Base-by-base conservation (phyloP, 2,329 filamentous ascomycete species). In the Botrytis squamosa region DNA sequence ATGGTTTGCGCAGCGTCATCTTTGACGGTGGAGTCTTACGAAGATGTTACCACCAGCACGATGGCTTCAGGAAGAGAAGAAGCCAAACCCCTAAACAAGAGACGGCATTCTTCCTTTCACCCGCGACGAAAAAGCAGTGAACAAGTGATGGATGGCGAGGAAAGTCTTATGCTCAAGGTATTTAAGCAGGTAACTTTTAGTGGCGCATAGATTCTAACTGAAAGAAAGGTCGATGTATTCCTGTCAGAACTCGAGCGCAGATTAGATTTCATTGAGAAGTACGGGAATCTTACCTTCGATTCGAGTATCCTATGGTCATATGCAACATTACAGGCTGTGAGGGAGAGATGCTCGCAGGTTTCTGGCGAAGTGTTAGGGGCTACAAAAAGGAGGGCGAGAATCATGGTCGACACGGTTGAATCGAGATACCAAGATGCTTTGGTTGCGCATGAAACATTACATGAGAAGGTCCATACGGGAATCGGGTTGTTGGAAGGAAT, bases 351-450 rank as follows among this genome's bases (percentile, higher is more conserved):
- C 83, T 94, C 93, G 57, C 90, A 95, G 76, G 94, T 95, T 33
- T 97, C 95, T 0, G 95, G 94, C 75, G 95, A 96, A 80, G 89
- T 98, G 65, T 89, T 98, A 77, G 96, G 94, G 73, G 93, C 93
- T 55, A 95, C 96, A 36, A 91, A 93, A 70, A 90, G 93, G 76
- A 89, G 94, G 75, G 90, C 97, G 74, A 92, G 93, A 76, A 89
- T 98, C 74, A 91, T 98, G 85, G 94, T 99, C 49, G 95, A 98
- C 79, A 97, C 94, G 0, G 85, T 99, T 22, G 96, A 99, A 82
- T 88, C 88, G 42, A 88, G 93, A 76, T 99, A 98, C 83, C 91
- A 97, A 76, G 93, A 96, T 78, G 94, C 93, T 1, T 84, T 99
- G 76, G 91, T 89, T 25, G 93, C 92, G 3, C 94, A 95, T 76